These are phyloP conservation scores for Papiliotrema laurentii DNA, from an alignment of 1,284 basidiomycete genomes.

Conservation along the genomic window DNA sequence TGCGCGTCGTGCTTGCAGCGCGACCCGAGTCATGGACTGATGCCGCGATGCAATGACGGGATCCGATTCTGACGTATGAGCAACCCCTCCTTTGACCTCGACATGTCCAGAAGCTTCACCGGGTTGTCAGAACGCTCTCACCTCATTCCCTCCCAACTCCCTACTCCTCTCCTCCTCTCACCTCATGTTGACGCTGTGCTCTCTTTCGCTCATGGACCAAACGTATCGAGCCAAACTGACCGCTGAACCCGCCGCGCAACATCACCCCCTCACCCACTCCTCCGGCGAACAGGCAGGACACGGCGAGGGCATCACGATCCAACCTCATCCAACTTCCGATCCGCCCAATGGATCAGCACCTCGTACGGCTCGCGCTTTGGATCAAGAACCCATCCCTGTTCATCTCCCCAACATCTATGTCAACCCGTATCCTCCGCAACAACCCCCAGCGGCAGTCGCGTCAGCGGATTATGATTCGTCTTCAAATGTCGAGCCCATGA, in stretches of 20 bases:
- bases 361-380: too few relatives aligned
- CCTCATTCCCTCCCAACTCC: not conserved
- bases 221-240: constrained; percentile 1
- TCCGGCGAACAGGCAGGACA: not conserved
- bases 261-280: not conserved
- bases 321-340: not conserved
- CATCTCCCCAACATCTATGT: constrained; percentile 32
- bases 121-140: not conserved
- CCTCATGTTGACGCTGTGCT: too few relatives aligned
- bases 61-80: too few relatives aligned
- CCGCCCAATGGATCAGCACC: not conserved
- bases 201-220: not conserved
- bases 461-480: not conserved
- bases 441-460: not conserved
- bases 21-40: too few relatives aligned
- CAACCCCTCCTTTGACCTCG: too few relatives aligned
- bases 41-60: too few relatives aligned
- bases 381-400: constrained; percentile 19
- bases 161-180: not conserved
- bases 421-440: constrained; percentile 16
- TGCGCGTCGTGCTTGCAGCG: too few relatives aligned
- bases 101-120: too few relatives aligned
- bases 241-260: not conserved
- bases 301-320: not conserved
- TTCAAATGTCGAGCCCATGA: not conserved